phyloP scores from a whole-genome alignment of 805 yeast genomes.

The Nakazawaea ernobii region DNA sequence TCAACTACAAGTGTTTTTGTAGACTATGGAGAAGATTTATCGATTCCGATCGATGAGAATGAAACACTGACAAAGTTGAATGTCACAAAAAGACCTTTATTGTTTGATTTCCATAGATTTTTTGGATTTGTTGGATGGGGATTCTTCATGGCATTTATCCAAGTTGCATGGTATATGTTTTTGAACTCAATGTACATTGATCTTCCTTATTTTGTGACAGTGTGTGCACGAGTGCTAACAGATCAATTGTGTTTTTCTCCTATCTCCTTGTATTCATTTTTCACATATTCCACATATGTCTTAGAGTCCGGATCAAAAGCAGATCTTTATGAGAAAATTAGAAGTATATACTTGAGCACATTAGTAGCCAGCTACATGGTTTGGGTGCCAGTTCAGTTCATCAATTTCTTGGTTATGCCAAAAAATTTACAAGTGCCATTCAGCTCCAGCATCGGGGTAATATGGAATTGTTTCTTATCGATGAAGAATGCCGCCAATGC shows the following conservation, averaged over 20 bases:
- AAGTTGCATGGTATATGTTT: slow-evolving; percentile 84
- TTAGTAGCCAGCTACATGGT: slow-evolving; percentile 61
- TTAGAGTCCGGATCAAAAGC: slow-evolving; percentile 68
- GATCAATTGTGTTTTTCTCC: slow-evolving; percentile 93
- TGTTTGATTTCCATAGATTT: slow-evolving; percentile 63
- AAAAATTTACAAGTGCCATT: slow-evolving; percentile 82
- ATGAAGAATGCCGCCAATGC: slow-evolving; percentile 53
- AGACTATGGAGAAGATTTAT: slow-evolving; percentile 25
- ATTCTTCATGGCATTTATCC: slow-evolving; percentile 70
- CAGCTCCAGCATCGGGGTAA: slow-evolving; percentile 75
- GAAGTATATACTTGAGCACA: slow-evolving; percentile 61
- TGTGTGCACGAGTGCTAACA: slow-evolving; percentile 77
- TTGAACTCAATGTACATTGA: slow-evolving; percentile 72
- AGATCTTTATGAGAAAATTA: slow-evolving; percentile 59
- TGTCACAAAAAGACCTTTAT: not conserved
- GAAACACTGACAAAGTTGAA: not conserved
- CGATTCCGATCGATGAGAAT: not conserved
- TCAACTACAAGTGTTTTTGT: slow-evolving; percentile 20
- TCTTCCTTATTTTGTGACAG: slow-evolving; percentile 80
- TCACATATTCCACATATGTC: slow-evolving; percentile 76
- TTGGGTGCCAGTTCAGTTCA: slow-evolving; percentile 81
- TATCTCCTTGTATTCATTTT: slow-evolving; percentile 69
- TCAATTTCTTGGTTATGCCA: slow-evolving; percentile 68
- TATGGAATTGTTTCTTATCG: slow-evolving; percentile 92
- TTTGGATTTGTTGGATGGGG: slow-evolving; percentile 88